phyloP scores from a whole-genome alignment of 345 rosid genomes.

The Murraya paniculata region DNA sequence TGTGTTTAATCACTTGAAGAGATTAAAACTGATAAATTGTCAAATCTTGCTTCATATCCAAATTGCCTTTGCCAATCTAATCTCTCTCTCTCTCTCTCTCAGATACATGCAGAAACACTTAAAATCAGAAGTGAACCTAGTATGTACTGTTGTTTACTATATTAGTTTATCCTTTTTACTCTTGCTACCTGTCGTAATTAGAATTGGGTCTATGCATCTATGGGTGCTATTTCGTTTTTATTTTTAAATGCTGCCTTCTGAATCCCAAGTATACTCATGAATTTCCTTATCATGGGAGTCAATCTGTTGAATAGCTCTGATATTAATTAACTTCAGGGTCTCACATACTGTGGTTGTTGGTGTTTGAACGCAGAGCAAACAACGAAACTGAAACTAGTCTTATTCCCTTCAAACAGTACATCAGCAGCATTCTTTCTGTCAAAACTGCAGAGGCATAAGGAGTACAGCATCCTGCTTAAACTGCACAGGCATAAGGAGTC shows the following conservation, averaged over 20 bases:
- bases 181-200: neutral
- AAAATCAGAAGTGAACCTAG: too few relatives aligned
- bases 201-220: neutral
- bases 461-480: neutral
- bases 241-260: neutral
- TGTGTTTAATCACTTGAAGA: neutral
- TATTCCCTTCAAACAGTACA: neutral
- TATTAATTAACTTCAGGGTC: neutral
- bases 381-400: neutral
- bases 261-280: neutral
- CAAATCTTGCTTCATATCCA: neutral
- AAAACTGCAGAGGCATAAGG: neutral
- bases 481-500: neutral
- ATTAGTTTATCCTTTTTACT: neutral
- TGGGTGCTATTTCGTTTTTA: neutral
- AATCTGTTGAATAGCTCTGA: neutral
- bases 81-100: too few relatives aligned
- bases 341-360: neutral
- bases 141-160: neutral
- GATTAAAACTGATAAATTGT: neutral
- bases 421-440: neutral
- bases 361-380: conserved; percentile 1
- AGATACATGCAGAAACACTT: too few relatives aligned
- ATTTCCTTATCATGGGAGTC: neutral
- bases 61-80: neutral